phyloP scores from a whole-genome alignment of 2,329 filamentous ascomycete genomes.

The Dothistroma septosporum region DNA sequence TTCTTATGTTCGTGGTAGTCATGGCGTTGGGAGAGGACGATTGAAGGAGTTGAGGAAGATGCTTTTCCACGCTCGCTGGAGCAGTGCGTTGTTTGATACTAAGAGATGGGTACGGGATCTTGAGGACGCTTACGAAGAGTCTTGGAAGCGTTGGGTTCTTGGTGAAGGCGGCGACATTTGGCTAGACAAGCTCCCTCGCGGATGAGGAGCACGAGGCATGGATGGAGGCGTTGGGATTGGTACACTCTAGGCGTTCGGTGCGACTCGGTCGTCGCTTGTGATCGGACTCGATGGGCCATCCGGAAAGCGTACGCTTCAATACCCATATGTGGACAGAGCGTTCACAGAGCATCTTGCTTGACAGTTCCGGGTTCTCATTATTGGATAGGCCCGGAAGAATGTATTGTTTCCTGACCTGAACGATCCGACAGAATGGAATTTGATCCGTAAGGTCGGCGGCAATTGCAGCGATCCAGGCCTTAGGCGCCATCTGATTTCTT shows the following conservation, averaged over 20 bases:
- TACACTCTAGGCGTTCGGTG: neutral
- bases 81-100: conserved; percentile 85
- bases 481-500: neutral
- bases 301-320: neutral
- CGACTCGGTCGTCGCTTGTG: neutral
- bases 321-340: conserved; percentile 1
- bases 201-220: conserved; percentile 8
- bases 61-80: conserved; percentile 79
- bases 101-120: conserved; percentile 84
- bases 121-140: conserved; percentile 80
- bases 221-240: conserved; percentile 7
- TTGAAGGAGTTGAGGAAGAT: conserved; percentile 74
- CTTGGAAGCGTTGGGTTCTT: conserved; percentile 82
- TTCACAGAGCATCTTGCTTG: conserved; percentile 1
- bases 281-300: neutral
- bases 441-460: neutral
- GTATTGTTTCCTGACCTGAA: neutral
- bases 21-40: conserved; percentile 51
- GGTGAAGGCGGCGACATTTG: conserved; percentile 92
- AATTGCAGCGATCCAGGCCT: neutral
- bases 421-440: neutral
- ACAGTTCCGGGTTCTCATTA: neutral
- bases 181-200: conserved; percentile 45
- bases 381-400: neutral
- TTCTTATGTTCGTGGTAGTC: conserved; percentile 49